These are phyloP conservation scores for Malus fusca DNA, from an alignment of 306 rosid genomes.

Conservation along the genomic window DNA sequence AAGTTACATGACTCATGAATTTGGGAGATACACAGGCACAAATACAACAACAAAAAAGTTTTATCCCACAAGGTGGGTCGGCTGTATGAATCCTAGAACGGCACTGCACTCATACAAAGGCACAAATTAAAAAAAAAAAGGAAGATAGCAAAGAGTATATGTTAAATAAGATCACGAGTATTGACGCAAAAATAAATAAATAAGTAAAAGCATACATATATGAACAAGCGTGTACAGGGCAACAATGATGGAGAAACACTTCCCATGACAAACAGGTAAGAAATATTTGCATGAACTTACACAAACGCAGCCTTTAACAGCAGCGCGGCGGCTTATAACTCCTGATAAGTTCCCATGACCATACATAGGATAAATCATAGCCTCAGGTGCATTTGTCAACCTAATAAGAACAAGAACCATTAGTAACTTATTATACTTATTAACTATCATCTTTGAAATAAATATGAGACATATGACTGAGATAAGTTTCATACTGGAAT, in stretches of 20 bases:
- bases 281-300: constrained; percentile 47
- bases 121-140: not conserved
- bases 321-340: constrained; percentile 89
- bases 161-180: not conserved
- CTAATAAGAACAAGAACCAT: constrained; percentile 25
- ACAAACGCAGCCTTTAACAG: constrained; percentile 89
- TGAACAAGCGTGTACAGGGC: not conserved
- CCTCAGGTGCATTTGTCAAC: constrained; percentile 74
- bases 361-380: constrained; percentile 72
- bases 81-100: no score
- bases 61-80: no score
- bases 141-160: not conserved
- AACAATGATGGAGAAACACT: no score
- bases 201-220: not conserved
- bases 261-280: not conserved
- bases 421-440: not conserved
- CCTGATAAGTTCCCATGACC: constrained; percentile 85
- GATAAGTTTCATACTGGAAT: not conserved
- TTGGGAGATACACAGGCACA: no score
- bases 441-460: not conserved
- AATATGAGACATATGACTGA: not conserved
- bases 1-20: no score
- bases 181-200: not conserved
- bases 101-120: no score
- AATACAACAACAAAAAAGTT: no score